These are phyloP conservation scores for Chamaecyparis obtusa DNA, from an alignment of 75 land plant species.

Conservation along the genomic window DNA sequence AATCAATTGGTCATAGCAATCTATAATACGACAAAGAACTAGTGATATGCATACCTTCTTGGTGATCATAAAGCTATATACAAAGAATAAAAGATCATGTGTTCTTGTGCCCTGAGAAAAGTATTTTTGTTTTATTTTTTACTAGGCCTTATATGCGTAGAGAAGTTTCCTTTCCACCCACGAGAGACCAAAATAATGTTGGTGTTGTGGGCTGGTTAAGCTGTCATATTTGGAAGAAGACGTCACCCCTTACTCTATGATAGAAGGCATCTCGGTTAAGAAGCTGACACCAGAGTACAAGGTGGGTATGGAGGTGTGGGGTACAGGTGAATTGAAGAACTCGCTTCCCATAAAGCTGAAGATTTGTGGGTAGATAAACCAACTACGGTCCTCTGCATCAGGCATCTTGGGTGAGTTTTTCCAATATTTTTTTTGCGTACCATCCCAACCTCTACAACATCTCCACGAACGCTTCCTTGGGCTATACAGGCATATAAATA, in stretches of 20 bases:
- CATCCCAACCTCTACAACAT: no score
- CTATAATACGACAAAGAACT: no score
- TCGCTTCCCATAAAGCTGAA: conserved; percentile 51
- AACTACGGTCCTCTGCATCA: conserved; percentile 42
- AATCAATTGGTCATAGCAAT: no score
- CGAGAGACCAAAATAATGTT: background rate
- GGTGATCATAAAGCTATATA: no score
- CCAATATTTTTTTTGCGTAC: no score
- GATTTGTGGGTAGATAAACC: conserved; percentile 57
- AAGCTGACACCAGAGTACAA: conserved; percentile 59
- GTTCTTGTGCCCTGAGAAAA: background rate
- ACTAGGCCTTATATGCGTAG: background rate
- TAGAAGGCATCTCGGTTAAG: conserved; percentile 53
- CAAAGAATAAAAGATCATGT: no score
- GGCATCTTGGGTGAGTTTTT: conserved; percentile 60
- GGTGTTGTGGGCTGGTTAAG: conserved; percentile 54
- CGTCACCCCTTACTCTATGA: conserved; percentile 37
- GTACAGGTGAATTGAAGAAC: conserved; percentile 13
- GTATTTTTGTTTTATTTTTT: background rate
- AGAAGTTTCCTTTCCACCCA: background rate
- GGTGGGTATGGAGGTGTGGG: conserved; percentile 43
- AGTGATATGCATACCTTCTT: no score
- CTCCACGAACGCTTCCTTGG: no score
- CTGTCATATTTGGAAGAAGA: conserved; percentile 39
- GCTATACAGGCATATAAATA: no score